A percentile compares a stretch with the other conserved stretches of the same genome.
Conservation (phyloP, 148 eudicot species). For the Heliamphora exappendiculata region DNA sequence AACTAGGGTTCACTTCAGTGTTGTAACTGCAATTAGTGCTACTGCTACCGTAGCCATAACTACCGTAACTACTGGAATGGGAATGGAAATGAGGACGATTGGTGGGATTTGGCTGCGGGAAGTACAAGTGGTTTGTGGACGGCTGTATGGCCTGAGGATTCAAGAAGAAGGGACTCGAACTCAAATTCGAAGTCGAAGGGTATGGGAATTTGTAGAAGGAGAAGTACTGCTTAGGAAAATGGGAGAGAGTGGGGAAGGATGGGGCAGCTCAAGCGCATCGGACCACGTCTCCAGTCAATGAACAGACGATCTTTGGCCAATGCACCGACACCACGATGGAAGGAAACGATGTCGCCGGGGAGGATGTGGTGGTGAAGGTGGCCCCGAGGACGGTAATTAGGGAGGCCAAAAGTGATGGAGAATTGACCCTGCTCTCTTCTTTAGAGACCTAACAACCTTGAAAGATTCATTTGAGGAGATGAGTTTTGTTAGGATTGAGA, state of each 20-base stretch:
- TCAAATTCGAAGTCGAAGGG: no score
- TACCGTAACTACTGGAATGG: neutral
- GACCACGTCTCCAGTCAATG: slow-evolving; percentile 78
- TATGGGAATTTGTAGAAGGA: slow-evolving; percentile 13
- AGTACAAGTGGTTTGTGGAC: neutral
- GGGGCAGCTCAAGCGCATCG: slow-evolving; percentile 26
- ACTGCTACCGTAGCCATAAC: neutral
- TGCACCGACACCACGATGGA: slow-evolving; percentile 50
- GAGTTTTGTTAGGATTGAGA: no score
- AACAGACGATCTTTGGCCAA: slow-evolving; percentile 39
- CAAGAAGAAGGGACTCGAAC: slow-evolving; percentile 25
- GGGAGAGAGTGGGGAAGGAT: slow-evolving; percentile 4
- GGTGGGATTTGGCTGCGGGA: neutral
- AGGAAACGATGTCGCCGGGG: slow-evolving; percentile 71
- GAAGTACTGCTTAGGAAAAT: slow-evolving; percentile 20
- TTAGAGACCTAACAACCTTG: no score
- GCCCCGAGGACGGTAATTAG: no score
- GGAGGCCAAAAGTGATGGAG: no score
- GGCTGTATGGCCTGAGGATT: slow-evolving; percentile 13
- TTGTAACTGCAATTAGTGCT: neutral
- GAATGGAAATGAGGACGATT: neutral
- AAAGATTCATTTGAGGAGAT: no score
- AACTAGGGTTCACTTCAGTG: neutral
- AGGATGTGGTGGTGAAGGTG: no score
- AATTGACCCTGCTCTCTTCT: no score